phyloP scores from a whole-genome alignment of 352 stramenopile species.

The Saprolegnia parasitica region DNA sequence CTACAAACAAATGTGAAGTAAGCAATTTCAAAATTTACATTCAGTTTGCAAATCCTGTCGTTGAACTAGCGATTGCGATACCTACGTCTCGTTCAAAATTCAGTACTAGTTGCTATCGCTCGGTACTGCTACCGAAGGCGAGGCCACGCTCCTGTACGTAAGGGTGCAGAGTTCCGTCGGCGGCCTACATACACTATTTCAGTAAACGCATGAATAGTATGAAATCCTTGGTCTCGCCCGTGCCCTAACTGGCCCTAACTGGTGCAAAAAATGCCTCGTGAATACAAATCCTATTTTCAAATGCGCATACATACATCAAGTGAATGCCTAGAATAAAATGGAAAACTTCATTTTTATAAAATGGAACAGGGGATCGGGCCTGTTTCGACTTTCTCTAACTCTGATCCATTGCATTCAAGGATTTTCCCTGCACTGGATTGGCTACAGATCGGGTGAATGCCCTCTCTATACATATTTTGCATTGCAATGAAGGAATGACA shows the following conservation, averaged over 20 bases:
- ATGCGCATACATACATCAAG: not conserved
- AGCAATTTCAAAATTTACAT: too few species aligned
- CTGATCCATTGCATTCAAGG: too few species aligned
- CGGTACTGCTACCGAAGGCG: too few species aligned
- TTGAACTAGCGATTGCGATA: too few species aligned
- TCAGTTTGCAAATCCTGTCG: too few species aligned
- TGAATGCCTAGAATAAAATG: not conserved
- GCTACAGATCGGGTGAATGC: too few species aligned
- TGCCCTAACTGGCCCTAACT: not conserved
- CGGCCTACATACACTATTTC: not conserved
- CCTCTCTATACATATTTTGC: not conserved
- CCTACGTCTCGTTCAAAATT: too few species aligned
- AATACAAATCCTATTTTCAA: conserved; percentile 7
- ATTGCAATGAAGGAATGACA: not conserved
- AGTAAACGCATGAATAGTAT: not conserved
- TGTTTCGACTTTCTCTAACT: not conserved
- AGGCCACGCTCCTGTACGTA: too few species aligned
- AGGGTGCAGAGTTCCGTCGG: too few species aligned
- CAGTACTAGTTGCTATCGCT: too few species aligned
- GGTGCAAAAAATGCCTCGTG: not conserved
- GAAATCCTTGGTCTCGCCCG: too few species aligned
- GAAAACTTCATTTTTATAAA: not conserved
- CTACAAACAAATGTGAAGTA: too few species aligned
- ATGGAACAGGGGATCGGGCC: not conserved
- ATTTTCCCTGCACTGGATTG: not conserved